Evolutionary conservation across 805 yeast species (phyloP).

Genomic region (Tetrapisispora phaffii): DNA sequence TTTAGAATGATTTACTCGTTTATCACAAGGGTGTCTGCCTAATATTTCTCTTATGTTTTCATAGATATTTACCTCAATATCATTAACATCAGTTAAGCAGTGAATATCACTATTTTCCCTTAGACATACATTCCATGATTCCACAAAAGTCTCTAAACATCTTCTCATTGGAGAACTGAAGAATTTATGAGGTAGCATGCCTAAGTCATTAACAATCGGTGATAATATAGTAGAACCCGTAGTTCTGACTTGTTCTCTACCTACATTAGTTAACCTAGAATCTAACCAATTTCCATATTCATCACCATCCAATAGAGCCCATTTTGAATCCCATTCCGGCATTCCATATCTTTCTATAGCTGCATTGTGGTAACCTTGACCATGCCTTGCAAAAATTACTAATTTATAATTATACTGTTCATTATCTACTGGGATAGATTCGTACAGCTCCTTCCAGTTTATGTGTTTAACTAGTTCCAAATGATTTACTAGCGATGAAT

Average conservation of each 20-base stretch:
- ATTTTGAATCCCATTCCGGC: constrained; percentile 47
- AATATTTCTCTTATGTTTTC: constrained; percentile 53
- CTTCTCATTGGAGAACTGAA: constrained; percentile 58
- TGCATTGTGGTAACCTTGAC: constrained; percentile 58
- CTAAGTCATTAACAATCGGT: constrained; percentile 30
- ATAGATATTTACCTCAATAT: constrained; percentile 11
- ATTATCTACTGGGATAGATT: constrained; percentile 16
- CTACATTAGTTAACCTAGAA: constrained; percentile 47
- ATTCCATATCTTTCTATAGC: constrained; percentile 46
- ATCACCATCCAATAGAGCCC: constrained; percentile 44
- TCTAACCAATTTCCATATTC: constrained; percentile 43
- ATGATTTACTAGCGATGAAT: constrained; percentile 14
- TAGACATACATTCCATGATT: constrained; percentile 46
- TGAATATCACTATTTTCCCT: constrained; percentile 30
- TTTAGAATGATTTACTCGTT: constrained; percentile 30
- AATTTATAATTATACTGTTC: constrained; percentile 14
- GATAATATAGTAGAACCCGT: constrained; percentile 23
- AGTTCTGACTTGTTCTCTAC: constrained; percentile 46
- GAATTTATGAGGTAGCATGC: constrained; percentile 46
- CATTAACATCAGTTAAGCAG: not conserved
- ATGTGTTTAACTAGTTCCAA: constrained; percentile 10
- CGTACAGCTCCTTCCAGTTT: constrained; percentile 16
- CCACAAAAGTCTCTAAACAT: constrained; percentile 45
- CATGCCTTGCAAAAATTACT: constrained; percentile 40
- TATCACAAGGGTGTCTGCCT: constrained; percentile 53